Base-by-base conservation (phyloP, 2,329 filamentous ascomycete genomes). In the Hypoxylon sp. region DNA sequence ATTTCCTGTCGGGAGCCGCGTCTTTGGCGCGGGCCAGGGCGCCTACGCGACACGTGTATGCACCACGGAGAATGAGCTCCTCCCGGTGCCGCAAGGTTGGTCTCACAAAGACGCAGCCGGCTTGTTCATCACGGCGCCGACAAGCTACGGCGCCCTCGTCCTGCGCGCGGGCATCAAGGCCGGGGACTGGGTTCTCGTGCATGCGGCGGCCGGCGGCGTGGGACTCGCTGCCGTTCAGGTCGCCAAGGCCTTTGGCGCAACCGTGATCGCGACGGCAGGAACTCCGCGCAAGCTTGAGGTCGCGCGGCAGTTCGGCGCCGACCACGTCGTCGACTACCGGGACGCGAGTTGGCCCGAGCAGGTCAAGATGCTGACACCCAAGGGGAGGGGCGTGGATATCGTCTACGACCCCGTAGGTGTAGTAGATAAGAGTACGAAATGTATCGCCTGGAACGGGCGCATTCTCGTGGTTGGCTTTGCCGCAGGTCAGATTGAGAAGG, bases 341-440 rank as follows among this genome's bases (percentile, higher is more conserved):
- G 78, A 88, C 56, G 68, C 77, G 2, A 74, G 78, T 45, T 87
- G 87, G 79, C 80, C 83, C n/a, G 76, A 78, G 2, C 71, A 84
- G 54, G 91, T 97, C 36, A 89, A 89, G 75, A 84, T 83, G 61
- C 72, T 97, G 51, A 93, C 88, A 3, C 90, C 89, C 0, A 83
- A 84, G 56, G 82, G 82, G 1, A 71, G 76, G 32, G 84, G 91
- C 7, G 92, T 96, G 12, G 92, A 97, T 71, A 90, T 97, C 41
- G 92, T 97, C 15, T 97, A 91, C 74, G 93, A 97, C 70, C 91
- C 93, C 8, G 93, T 97, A 1, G 93, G 93, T 1, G 75, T 97
- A 68, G 90, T 97, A 38, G 91, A 95, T 60, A 81, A 85, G 67
- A 91, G 87, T 62, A 89, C 92, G 62, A 96, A 96, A 73, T 97